Conservation (phyloP, 306 rosid genomes). For the peach (Prunus persica) region Prunus_persica_NCBIv2 NC_034013.1:13362001-13362500, state of each 20-base stretch:
- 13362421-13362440: neutral
- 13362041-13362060: conserved; percentile 95
- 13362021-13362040: conserved; percentile 89
- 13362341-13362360: neutral
- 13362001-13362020: conserved; percentile 64
- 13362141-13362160: too few relatives aligned
- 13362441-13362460: neutral
- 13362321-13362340: neutral
- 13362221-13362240: neutral
- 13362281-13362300: neutral
- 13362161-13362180: neutral
- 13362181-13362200: neutral
- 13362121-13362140: too few relatives aligned
- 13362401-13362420: neutral
- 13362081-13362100: neutral
- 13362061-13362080: conserved; percentile 88
- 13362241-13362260: neutral
- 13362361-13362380: neutral
- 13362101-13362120: neutral
- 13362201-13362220: neutral
- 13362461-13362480: neutral
- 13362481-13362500: neutral
- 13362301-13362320: neutral
- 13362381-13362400: neutral
- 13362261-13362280: neutral